Base-by-base conservation (phyloP, 1,284 basidiomycete genomes). In the Psilocybe mexicana region DNA sequence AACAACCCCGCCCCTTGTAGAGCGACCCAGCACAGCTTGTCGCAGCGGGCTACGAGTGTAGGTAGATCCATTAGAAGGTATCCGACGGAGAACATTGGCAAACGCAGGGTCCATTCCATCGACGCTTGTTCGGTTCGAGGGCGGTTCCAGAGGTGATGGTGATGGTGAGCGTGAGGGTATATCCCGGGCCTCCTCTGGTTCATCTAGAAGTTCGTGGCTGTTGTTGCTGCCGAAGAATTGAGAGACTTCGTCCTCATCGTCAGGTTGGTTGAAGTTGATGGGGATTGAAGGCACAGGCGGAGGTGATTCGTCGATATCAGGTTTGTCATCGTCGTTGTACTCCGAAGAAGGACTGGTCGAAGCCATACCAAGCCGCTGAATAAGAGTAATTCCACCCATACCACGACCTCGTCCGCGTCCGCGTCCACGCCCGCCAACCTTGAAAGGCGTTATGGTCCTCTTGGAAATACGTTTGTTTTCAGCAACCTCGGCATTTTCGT, bases 101-200 rank as follows among this genome's bases (percentile, higher is more conserved):
- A 92, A 93, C 0, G 76, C 80, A 8, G 92, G 92, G 64, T 93
- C 92, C 88, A 93, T 91, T 42, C 90, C 90, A 53, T 93, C 91
- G 8, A 92, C 77, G 63, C 88, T 91, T 2, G 81, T 81, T 35
- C 76, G 69, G 54, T 86, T 87, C 2, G 84, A 85, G 24, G 42
- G 52, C 46, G 71, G 69, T 57, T 72, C 70, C 47, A 69, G 63
- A 14, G 72, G 75, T 10, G 57, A 59, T 14, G 58, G 61, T 5
- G 76, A 76, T 3, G 76, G 76, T 0, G 77, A 79, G 2, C 77
- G 78, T 1, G 76, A 72, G 10, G 69, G 53, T 35, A 76, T 69
- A 23, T 65, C 69, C 14, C 74, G 71, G 11, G 72, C 71, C 6
- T 70, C 69, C 12, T 75, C 73, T 6, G 74, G 72, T 8, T 59